Evolutionary conservation across 441 rosid species (phyloP).

Genomic region (Erodium trifolium): DNA sequence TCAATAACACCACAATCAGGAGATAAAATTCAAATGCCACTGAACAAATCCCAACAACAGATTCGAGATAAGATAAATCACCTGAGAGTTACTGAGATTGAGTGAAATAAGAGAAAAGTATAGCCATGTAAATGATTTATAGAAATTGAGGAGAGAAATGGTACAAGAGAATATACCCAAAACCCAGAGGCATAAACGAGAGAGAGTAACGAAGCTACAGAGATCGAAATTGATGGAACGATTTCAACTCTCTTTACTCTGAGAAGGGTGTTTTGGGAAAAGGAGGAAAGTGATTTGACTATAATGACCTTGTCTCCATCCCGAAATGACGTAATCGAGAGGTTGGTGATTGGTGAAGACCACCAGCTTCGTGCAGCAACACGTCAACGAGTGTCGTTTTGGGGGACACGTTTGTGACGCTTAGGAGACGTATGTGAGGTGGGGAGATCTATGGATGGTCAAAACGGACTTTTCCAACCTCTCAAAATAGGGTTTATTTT

Average conservation of each 20-base stretch:
- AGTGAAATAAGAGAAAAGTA: not conserved
- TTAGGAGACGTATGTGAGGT: not conserved
- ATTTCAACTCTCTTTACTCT: constrained; percentile 3
- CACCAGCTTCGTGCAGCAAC: not conserved
- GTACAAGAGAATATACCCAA: constrained; percentile 39
- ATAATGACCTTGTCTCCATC: constrained; percentile 24
- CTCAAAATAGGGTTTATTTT: not conserved
- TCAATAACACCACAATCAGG: not conserved
- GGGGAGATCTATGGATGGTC: not conserved
- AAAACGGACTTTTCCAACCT: not conserved
- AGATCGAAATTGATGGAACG: not conserved
- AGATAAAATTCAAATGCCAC: not conserved
- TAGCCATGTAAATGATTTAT: not conserved
- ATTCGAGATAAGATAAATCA: not conserved
- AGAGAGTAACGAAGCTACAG: not conserved
- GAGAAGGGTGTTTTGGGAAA: constrained; percentile 28
- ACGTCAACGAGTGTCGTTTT: not conserved
- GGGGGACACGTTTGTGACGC: not conserved
- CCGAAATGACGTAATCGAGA: constrained; percentile 18
- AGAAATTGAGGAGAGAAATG: constrained; percentile 27
- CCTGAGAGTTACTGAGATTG: not conserved
- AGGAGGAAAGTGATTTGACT: constrained; percentile 11
- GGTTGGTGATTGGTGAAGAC: not conserved
- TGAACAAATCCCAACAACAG: not conserved
- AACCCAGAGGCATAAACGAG: constrained; percentile 11